Evolutionary conservation across 805 yeast genomes (phyloP), one percentile per base, ranked within the genome.

Genomic region (Saccharomycopsis fodiens): DNA sequence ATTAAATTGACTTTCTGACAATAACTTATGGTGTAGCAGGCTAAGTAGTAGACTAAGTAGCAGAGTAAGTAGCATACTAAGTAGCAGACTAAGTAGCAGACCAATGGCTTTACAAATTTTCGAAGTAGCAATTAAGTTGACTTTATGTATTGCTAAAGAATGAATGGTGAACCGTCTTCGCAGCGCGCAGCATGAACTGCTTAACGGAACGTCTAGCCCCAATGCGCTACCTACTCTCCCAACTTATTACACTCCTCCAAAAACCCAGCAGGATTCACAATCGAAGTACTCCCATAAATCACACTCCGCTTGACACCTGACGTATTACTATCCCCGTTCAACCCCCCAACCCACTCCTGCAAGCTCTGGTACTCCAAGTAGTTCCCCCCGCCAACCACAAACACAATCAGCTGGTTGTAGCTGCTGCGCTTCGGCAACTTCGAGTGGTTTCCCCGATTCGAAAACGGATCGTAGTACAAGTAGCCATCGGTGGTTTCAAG

Each of bases 371-470:
- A 93, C 66, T 93, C 99, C 52, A 85, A 67, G 60, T 88, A 93
- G 63, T 86, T 89, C 40, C 97, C 97, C 30, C 98, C 98, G 21
- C 98, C 99, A 46, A 93, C 89, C 43, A 89, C 86, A 62, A 93
- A 93, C 17, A 93, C 95, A 41, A 86, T 67, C 1, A 94, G 78
- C 54, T 87, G 93, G 48, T 78, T 79, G 61, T 85, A 87, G 8
- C 81, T 68, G 54, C 82, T 85, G 58, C 95, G 78, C 61, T 79
- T 83, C 32, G 97, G 97, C 31, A 89, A 91, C 55, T 83, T 79
- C 2, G 95, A 79, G 56, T 83, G 89, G 4, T 94, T 82, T 3
- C 97, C 97, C 53, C 97, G 75, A 2, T 86, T 80, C 39, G 74
- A 66, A 55, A 78, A 80, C 23, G 98, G 97, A 62, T 93, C 97